These are phyloP conservation scores for Colletotrichum godetiae DNA, from an alignment of 2,329 filamentous ascomycete species.

Conservation along the genomic window DNA sequence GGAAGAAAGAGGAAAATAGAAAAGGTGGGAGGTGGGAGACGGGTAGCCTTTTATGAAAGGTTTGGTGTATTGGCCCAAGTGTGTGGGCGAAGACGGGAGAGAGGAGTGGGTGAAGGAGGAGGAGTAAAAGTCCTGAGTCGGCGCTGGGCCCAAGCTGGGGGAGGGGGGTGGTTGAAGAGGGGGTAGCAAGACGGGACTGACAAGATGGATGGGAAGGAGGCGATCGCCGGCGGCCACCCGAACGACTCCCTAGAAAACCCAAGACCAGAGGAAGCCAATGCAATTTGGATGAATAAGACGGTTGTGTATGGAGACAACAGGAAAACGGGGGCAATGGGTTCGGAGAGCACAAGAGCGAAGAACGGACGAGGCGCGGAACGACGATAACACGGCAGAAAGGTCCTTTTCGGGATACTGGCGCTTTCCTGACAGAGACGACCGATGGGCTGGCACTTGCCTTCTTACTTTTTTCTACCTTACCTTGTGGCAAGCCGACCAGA, in stretches of 20 bases:
- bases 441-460: background rate
- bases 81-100: constrained; percentile 15
- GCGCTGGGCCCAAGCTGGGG: constrained; percentile 26
- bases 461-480: background rate
- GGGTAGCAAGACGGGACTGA: background rate
- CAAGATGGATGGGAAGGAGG: background rate
- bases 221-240: constrained; percentile 22
- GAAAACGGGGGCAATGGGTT: constrained; percentile 12
- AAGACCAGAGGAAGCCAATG: constrained; percentile 19
- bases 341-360: background rate
- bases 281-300: constrained; percentile 30
- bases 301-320: constrained; percentile 22
- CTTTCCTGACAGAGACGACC: background rate
- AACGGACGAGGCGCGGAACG: background rate
- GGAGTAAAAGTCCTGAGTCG: constrained; percentile 32
- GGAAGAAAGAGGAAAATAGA: constrained; percentile 16
- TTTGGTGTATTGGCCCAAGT: constrained; percentile 16
- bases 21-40: constrained; percentile 29
- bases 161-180: constrained; percentile 23
- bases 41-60: constrained; percentile 34
- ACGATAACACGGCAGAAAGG: constrained; percentile 12
- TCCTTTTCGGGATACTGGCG: constrained; percentile 17
- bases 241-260: background rate
- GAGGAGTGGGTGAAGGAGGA: constrained; percentile 19
- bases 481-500: constrained; percentile 10